Percentiles rank a stretch among this genome's conserved stretches.
phyloP scores from a whole-genome alignment of 139 green algal genomes.

The Yamagishiella unicocca region DNA sequence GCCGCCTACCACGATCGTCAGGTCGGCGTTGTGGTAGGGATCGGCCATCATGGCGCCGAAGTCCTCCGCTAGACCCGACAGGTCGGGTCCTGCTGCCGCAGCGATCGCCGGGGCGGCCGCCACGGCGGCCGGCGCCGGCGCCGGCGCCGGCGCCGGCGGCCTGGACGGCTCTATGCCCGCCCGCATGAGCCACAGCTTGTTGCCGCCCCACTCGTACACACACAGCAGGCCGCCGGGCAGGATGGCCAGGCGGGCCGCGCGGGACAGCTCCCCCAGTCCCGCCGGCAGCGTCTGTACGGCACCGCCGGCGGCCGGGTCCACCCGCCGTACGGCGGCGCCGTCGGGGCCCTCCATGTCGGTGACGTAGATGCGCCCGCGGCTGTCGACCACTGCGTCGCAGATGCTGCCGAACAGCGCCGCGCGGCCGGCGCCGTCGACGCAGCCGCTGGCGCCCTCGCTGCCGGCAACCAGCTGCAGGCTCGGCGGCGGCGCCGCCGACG shows the following conservation, averaged over 20 bases:
- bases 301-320: neutral
- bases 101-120: neutral
- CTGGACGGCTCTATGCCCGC: neutral
- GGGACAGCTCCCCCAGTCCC: neutral
- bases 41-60: neutral
- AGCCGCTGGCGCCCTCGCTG: neutral
- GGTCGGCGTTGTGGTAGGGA: slow-evolving; percentile 6
- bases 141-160: neutral
- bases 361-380: neutral
- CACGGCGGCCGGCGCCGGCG: neutral
- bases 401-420: slow-evolving; percentile 15
- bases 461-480: slow-evolving; percentile 1
- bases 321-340: neutral
- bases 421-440: neutral
- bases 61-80: slow-evolving; percentile 7
- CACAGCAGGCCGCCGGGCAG: slow-evolving; percentile 22
- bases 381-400: slow-evolving; percentile 18
- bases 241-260: neutral
- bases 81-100: neutral
- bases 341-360: slow-evolving; percentile 22
- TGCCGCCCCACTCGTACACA: slow-evolving; percentile 28
- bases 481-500: neutral
- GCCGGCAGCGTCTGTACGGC: slow-evolving; percentile 11
- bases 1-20: neutral
- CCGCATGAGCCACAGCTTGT: neutral